Evolutionary conservation across 371 early-diverging fungal species (phyloP), one percentile per base, ranked within the genome.

Genomic region (Apophysomyces variabilis): DNA sequence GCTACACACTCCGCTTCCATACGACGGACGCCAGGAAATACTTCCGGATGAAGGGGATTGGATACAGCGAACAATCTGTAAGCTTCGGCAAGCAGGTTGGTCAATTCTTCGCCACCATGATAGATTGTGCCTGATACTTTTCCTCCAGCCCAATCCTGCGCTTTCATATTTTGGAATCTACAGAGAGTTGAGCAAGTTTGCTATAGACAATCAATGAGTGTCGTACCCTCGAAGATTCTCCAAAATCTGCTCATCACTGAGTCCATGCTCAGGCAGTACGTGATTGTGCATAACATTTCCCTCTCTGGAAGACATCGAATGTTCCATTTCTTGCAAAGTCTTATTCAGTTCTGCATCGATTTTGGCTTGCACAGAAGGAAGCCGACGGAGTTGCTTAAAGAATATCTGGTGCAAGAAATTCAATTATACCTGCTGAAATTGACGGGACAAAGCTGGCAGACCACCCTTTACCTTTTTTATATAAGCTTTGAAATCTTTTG

Each of bases 1-100:
- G 92, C 87, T 16, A 96, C 93, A 38, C 93, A 86, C 74, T 97
- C 98, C 37, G 96, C 94, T 72, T 98, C 98, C 91, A 98, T 94
- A 65, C 92, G 89, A 60, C 97, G 89, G n/a, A 95, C 83, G 26
- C 95, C 96, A 4, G 97, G 97, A 83, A 97, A 98, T 57, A 96
- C 87, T 62, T 96, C 97, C 6, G 98, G 97, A 70, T 98, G 98
- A 59, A 98, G 84, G 16, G 97, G 96, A 69, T 98, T 98, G 45
- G 93, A 82, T 44, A 92, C 71, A 16, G 89, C 87, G 73, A 93
- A 97, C 74, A 92, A 84, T n/a, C 85, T 85, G 72, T 93, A 96
- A 1, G 97, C 96, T 61, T 93, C 88, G 26, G 90, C 89, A 13
- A 90, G 75, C 32, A 96, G 77, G 39, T 85, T 71, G 11, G 87